Evolutionary conservation across 257 asterid genomes (phyloP).

Genomic region (Solanum raphanifolium): DNA sequence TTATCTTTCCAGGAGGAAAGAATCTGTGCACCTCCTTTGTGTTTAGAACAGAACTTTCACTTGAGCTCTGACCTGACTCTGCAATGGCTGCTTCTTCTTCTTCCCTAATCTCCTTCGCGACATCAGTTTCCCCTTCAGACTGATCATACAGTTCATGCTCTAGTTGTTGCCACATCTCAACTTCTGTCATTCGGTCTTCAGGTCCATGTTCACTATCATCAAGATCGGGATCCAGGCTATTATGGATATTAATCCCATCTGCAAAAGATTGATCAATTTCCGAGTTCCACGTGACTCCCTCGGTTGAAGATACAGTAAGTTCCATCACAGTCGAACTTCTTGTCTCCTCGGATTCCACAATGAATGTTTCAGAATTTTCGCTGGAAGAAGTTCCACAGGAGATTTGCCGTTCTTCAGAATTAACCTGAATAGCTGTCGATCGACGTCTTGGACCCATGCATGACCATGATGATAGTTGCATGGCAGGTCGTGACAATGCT

Average conservation of each 20-base stretch:
- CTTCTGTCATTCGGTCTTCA: constrained; percentile 80
- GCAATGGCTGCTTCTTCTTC: constrained; percentile 80
- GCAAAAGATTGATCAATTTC: constrained; percentile 11
- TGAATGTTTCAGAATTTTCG: constrained; percentile 35
- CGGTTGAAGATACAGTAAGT: constrained; percentile 45
- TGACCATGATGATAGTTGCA: constrained; percentile 71
- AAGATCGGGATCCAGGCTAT: constrained; percentile 6
- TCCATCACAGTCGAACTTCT: constrained; percentile 18
- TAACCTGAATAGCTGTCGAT: constrained; percentile 27
- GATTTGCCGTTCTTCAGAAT: constrained; percentile 14
- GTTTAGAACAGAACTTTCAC: constrained; percentile 37
- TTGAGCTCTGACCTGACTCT: constrained; percentile 40
- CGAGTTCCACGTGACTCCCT: constrained; percentile 16
- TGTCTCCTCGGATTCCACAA: constrained; percentile 29
- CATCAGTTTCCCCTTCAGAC: constrained; percentile 30
- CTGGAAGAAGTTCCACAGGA: constrained; percentile 34
- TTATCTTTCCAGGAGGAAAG: constrained; percentile 76
- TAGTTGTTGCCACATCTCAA: constrained; percentile 88
- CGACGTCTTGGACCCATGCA: constrained; percentile 97
- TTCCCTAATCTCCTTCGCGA: constrained; percentile 59
- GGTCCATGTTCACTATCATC: constrained; percentile 33
- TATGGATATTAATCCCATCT: constrained; percentile 21
- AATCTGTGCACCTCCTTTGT: constrained; percentile 84
- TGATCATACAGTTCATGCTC: constrained; percentile 79
- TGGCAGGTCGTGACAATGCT: constrained; percentile 72